These are phyloP conservation scores for Halophytophthora batemanensis DNA, from an alignment of 352 stramenopile genomes.

Conservation along the genomic window DNA sequence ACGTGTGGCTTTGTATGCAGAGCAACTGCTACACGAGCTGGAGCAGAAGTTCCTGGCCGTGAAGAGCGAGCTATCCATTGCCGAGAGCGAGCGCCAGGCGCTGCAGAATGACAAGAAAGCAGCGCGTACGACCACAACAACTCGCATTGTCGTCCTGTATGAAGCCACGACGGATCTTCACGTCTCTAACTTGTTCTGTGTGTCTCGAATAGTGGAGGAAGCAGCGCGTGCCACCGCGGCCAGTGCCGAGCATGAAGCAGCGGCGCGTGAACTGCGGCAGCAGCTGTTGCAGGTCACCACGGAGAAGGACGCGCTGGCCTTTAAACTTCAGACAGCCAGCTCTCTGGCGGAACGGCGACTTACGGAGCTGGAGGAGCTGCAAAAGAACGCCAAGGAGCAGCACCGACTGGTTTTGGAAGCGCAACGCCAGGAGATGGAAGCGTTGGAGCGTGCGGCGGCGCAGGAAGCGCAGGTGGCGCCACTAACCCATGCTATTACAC, in stretches of 20 bases:
- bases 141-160: no score
- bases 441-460: slow-evolving; percentile 50
- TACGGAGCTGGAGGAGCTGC: slow-evolving; percentile 55
- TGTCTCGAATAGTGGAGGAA: slow-evolving; percentile 23
- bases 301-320: slow-evolving; percentile 51
- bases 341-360: slow-evolving; percentile 60
- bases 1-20: slow-evolving; percentile 22
- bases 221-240: slow-evolving; percentile 23
- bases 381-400: slow-evolving; percentile 57
- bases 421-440: slow-evolving; percentile 63
- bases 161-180: neutral
- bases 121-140: slow-evolving; percentile 28
- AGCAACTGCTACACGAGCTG: slow-evolving; percentile 78
- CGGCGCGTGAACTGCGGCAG: slow-evolving; percentile 29
- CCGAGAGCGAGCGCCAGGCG: slow-evolving; percentile 53
- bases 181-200: slow-evolving; percentile 12
- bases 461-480: slow-evolving; percentile 63
- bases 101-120: slow-evolving; percentile 43
- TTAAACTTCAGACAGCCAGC: slow-evolving; percentile 43
- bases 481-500: slow-evolving; percentile 38
- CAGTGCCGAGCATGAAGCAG: slow-evolving; percentile 25
- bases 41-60: slow-evolving; percentile 68
- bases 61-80: slow-evolving; percentile 55
- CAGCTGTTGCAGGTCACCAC: slow-evolving; percentile 42
- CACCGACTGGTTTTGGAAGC: slow-evolving; percentile 45